Evolutionary conservation across 176 grass and related monocot genomes (phyloP), one percentile per base, ranked within the genome.

Genomic region (Musa itinerans): DNA sequence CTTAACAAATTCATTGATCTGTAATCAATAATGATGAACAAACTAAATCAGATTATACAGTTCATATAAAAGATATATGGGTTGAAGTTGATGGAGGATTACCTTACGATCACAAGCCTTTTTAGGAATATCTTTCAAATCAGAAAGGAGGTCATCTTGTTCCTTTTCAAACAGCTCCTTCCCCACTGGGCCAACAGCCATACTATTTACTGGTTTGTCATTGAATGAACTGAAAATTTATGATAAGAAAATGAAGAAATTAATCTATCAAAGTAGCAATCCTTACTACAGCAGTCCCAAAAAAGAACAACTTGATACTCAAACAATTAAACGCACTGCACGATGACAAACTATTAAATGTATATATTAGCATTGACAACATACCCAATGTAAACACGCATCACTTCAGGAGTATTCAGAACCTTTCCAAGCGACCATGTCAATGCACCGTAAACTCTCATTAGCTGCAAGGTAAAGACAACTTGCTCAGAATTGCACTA

Each of bases 371-470:
- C n/a, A 15, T 17, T 17, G 52, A 56, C 2, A 56, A 16, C 78
- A 75, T 92, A 99, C 91, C 95, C 95, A 70, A 99, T 99, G 77
- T 99, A 99, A 78, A 99, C 91, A 54, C 91, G 91, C 16, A 79
- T 78, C 72, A 99, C 95, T 73, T 99, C 95, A 78, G 95, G 95
- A 52, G 95, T 99, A 72, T 99, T 94, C 80, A 99, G 68, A 75
- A 99, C 95, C 92, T 99, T 99, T 59, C 95, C 95, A 48, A 99
- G 86, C 49, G 91, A 99, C 95, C 95, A 99, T 89, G 94, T 99
- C 76, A 99, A 87, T 81, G 91, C 91, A 84, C 95, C 95, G 80
- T 95, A 94, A 51, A 99, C 91, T 83, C 95, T 94, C 95, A 99
- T 99, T 80, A 99, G 88, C 95, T 99, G 88, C 68, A 74, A 72